Base-by-base conservation (phyloP, 1,139 yeast species). In the Taphrina confusa region DNA sequence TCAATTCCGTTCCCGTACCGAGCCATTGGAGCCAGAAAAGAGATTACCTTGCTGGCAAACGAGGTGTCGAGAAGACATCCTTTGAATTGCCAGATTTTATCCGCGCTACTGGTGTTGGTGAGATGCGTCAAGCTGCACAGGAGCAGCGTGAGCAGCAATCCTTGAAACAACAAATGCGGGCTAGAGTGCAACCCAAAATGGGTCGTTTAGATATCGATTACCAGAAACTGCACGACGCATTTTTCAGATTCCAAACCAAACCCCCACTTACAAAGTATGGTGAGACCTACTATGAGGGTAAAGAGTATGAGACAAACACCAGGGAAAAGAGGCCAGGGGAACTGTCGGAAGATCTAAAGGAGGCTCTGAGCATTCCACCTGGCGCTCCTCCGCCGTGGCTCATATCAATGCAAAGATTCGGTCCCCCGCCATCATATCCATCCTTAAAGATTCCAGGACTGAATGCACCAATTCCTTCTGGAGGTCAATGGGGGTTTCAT, bases 121-220 rank as follows among this genome's bases (percentile, higher is more conserved):
- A 87, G 62, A 87, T 91, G 96, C 79, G 97, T 69, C 82, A 83
- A 63, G 60, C 61, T 11, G 63, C 56, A 8, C 74, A 75, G 4
- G 72, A 75, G 33, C 76, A 76, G 18, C 78, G 74, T 11, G 81
- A 78, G 37, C 85, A 80, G 20, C 76, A 77, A 6, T 79, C 86
- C 1, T 70, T 89, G 65, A 83, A 87, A 68, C 95, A 89, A 67
- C 80, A 81, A 69, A 86, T 85, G 71, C 77, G 97, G 64, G 94
- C 87, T 62, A 78, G 87, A 59, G 95, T 91, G 0, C 96, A 89
- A 70, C 97, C 97, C 0, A 89, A 88, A 70, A 77, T 89, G 82
- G 96, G 96, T 0, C 78, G 83, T 61, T 73, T 92, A 27, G 98
- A 92, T 72, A 80, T 92, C 34, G 97, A 92, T 71, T 91, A 87